Conservation (phyloP, 345 rosid species). For the Excoecaria agallocha region DNA sequence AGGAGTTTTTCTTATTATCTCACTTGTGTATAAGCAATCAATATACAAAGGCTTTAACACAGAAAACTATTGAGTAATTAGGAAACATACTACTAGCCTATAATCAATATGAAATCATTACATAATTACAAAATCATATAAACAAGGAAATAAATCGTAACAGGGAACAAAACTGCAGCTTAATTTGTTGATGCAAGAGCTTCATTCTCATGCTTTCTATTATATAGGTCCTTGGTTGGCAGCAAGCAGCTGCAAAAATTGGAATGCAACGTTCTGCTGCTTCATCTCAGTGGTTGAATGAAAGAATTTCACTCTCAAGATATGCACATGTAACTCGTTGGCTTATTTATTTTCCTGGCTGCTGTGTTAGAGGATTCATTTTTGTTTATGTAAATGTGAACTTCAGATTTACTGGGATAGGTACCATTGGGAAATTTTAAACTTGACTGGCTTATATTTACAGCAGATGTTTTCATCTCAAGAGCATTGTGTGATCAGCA, state of each 20-base stretch:
- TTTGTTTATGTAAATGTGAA: constrained; percentile 2
- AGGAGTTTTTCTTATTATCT: too few species aligned
- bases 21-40: too few species aligned
- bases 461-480: constrained; percentile 83
- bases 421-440: constrained; percentile 91
- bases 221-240: constrained; percentile 88
- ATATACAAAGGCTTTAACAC: too few species aligned
- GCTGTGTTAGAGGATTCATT: constrained; percentile 2
- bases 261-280: constrained; percentile 95
- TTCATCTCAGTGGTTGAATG: constrained; percentile 88
- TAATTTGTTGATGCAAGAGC: constrained; percentile 1
- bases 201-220: background rate
- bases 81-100: too few species aligned
- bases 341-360: constrained; percentile 10
- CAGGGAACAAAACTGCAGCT: background rate
- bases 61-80: too few species aligned
- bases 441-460: constrained; percentile 79
- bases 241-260: constrained; percentile 82
- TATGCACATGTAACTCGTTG: constrained; percentile 76
- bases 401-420: constrained; percentile 40
- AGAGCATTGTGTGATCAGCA: constrained; percentile 90
- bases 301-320: constrained; percentile 83
- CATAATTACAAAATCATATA: too few species aligned
- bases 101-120: too few species aligned
- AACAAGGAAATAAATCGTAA: too few species aligned